phyloP scores from a whole-genome alignment of 208 protist genomes.

The Acanthamoeba triangularis region DNA sequence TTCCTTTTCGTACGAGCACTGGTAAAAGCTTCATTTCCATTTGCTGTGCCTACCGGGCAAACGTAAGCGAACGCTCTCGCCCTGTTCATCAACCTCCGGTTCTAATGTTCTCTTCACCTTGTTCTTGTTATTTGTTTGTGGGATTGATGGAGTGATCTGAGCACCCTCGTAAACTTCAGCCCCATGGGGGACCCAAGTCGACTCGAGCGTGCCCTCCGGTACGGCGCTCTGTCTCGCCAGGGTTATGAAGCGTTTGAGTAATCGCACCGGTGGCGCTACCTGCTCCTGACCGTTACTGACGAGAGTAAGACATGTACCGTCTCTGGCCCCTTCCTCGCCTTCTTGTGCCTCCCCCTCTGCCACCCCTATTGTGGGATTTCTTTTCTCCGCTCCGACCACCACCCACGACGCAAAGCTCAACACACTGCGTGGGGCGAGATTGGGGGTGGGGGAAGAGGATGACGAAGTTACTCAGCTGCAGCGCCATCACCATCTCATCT shows the following conservation, averaged over 20 bases:
- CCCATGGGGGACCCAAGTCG: neutral
- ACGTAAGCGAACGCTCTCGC: neutral
- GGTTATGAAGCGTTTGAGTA: constrained; percentile 60
- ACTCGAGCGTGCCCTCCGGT: neutral
- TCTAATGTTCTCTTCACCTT: too few relatives aligned
- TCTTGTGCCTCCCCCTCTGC: neutral
- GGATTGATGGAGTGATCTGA: neutral
- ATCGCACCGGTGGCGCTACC: constrained; percentile 49
- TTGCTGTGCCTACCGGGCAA: too few relatives aligned
- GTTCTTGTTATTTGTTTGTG: neutral
- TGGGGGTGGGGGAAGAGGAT: neutral
- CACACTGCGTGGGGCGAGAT: neutral
- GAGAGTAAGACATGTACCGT: constrained; percentile 43
- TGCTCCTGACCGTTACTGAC: constrained; percentile 61
- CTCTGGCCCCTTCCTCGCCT: neutral
- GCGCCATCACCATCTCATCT: neutral
- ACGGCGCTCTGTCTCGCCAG: constrained; percentile 56
- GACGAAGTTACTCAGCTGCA: neutral
- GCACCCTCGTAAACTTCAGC: constrained; percentile 4
- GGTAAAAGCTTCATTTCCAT: too few relatives aligned
- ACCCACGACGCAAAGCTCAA: too few relatives aligned
- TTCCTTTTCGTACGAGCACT: too few relatives aligned
- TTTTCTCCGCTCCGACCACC: neutral
- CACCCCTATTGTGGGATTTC: neutral
- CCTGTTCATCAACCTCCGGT: neutral